Evolutionary conservation across 2,329 filamentous ascomycete species (phyloP).

Genomic region (Colletotrichum sidae): DNA sequence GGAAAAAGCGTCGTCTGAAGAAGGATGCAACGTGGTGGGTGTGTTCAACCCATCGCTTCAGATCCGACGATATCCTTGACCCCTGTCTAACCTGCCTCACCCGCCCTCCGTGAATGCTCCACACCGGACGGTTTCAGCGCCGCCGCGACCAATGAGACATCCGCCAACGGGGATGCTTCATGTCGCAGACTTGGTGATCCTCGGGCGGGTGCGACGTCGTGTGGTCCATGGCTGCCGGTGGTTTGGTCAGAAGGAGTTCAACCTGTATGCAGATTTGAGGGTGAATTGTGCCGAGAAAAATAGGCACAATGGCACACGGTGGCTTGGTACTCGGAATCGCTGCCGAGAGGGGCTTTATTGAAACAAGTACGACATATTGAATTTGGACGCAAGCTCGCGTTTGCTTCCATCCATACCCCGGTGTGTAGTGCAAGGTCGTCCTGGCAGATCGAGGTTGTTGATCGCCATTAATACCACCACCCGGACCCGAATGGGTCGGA

Average conservation of each 20-base stretch:
- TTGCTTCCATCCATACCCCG: no score
- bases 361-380: no score
- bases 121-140: constrained; percentile 22
- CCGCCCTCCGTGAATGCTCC: background rate
- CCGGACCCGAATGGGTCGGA: no score
- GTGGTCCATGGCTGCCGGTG: background rate
- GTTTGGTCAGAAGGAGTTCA: background rate
- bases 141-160: constrained; percentile 8
- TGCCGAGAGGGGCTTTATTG: no score
- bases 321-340: no score
- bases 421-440: no score
- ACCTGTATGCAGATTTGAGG: no score
- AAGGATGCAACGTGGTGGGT: constrained; percentile 17
- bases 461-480: no score
- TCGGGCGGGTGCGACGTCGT: constrained; percentile 23
- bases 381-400: no score
- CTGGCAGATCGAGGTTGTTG: no score
- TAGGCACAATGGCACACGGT: no score
- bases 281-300: no score
- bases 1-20: constrained; percentile 20
- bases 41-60: constrained; percentile 25
- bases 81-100: background rate
- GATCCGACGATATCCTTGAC: constrained; percentile 23
- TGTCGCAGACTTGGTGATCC: constrained; percentile 25
- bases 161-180: background rate